phyloP scores from a whole-genome alignment of 331 rosid species.

The Stylosanthes scabra region DNA sequence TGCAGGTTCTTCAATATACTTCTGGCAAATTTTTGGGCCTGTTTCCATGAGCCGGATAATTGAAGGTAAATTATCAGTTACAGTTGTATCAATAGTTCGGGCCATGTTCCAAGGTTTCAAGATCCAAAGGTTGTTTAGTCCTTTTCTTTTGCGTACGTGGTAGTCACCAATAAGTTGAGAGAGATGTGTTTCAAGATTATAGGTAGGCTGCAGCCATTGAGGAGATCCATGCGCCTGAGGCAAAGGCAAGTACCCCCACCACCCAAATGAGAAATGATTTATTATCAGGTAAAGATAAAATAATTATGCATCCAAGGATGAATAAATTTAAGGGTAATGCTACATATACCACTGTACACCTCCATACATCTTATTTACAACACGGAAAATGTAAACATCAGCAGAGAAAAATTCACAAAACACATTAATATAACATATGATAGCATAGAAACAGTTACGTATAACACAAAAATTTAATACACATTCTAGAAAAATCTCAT shows the following conservation, averaged over 20 bases:
- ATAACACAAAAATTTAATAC: background rate
- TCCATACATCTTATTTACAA: too few species aligned
- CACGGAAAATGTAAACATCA: too few species aligned
- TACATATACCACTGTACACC: too few species aligned
- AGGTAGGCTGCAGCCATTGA: conserved; percentile 94
- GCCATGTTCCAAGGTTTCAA: conserved; percentile 99
- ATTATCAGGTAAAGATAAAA: background rate
- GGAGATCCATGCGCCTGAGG: conserved; percentile 86
- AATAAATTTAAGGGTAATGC: background rate
- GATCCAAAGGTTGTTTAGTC: conserved; percentile 84
- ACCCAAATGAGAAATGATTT: background rate
- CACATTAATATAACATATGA: too few species aligned
- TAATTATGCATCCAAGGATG: conserved; percentile 18
- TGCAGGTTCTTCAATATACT: conserved; percentile 92
- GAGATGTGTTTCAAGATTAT: conserved; percentile 88
- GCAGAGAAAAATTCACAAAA: too few species aligned
- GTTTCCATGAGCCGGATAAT: conserved; percentile 95
- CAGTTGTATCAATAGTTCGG: conserved; percentile 93
- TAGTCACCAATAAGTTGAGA: conserved; percentile 91
- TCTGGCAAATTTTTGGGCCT: conserved; percentile 97
- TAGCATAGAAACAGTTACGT: too few species aligned
- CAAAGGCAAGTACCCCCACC: conserved; percentile 33
- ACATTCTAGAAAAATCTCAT: conserved; percentile 14
- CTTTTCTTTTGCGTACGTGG: conserved; percentile 70
- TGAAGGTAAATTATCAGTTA: conserved; percentile 78